These are phyloP conservation scores for Naematelia encephala DNA, from an alignment of 768 basidiomycete species.

Conservation along the genomic window DNA sequence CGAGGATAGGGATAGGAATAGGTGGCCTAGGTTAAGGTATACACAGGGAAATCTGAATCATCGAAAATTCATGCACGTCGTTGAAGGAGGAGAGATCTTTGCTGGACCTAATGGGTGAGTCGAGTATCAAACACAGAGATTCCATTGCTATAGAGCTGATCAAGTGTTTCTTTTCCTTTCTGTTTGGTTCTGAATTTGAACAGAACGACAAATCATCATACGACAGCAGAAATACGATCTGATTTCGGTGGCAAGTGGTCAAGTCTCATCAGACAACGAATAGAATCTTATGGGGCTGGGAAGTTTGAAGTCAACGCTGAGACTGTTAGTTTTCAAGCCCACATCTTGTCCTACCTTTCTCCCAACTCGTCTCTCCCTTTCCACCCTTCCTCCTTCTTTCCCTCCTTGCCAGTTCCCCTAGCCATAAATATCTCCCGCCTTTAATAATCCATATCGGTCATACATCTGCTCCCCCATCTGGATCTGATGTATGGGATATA, in stretches of 20 bases:
- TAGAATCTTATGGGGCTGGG: constrained; percentile 78
- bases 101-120: constrained; percentile 69
- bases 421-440: background rate
- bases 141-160: constrained; percentile 3
- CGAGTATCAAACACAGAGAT: background rate
- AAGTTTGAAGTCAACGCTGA: constrained; percentile 85
- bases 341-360: too few relatives aligned
- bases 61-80: constrained; percentile 88
- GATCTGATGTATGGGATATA: background rate
- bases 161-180: background rate
- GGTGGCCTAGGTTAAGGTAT: constrained; percentile 57
- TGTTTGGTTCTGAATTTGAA: background rate
- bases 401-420: constrained; percentile 60
- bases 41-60: constrained; percentile 87
- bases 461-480: too few relatives aligned
- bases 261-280: constrained; percentile 57
- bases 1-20: constrained; percentile 3
- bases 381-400: constrained; percentile 10
- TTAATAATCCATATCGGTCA: too few relatives aligned
- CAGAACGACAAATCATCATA: constrained; percentile 61
- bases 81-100: constrained; percentile 71
- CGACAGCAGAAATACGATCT: constrained; percentile 81
- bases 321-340: too few relatives aligned
- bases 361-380: background rate
- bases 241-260: constrained; percentile 87